Percentiles rank a stretch among this genome's conserved stretches.
Conservation (phyloP, 2,329 filamentous ascomycete species). For the Talaromyces sp. region DNA sequence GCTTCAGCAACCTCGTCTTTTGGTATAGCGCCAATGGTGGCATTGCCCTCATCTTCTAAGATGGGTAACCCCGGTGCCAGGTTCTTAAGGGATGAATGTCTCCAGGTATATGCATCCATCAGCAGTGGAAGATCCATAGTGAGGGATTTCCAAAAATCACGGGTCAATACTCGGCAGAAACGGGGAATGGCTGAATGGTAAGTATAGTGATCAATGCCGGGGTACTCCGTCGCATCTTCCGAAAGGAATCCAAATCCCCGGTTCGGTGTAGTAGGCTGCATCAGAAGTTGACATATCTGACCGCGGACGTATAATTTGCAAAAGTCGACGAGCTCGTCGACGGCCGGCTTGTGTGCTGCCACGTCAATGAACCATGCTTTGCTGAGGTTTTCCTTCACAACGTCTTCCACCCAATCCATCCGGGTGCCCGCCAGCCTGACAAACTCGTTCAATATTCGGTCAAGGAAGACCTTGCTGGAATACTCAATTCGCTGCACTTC, state of each 20-base stretch:
- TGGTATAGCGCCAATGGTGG: background rate
- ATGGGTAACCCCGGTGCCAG: constrained; percentile 3
- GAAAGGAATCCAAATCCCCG: background rate
- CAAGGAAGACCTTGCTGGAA: constrained; percentile 50
- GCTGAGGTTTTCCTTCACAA: constrained; percentile 25
- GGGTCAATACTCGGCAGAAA: constrained; percentile 26
- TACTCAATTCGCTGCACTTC: constrained; percentile 55
- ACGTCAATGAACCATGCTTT: constrained; percentile 18
- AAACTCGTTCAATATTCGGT: constrained; percentile 40
- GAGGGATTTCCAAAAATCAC: constrained; percentile 27
- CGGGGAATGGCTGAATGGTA: constrained; percentile 18
- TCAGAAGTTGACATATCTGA: constrained; percentile 24
- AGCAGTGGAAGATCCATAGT: constrained; percentile 1
- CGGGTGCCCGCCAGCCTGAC: constrained; percentile 28
- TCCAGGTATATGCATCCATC: background rate
- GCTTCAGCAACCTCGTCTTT: background rate
- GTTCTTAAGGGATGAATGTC: background rate
- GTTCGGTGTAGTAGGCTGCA: background rate
- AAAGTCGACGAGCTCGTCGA: constrained; percentile 19
- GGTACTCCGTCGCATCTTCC: background rate
- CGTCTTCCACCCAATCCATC: constrained; percentile 37
- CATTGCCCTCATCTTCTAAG: constrained; percentile 4
- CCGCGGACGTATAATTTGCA: constrained; percentile 31
- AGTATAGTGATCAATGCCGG: constrained; percentile 9
- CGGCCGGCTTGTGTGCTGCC: constrained; percentile 15